phyloP scores from a whole-genome alignment of 345 rosid species.

The Eucalyptus globulus region DNA sequence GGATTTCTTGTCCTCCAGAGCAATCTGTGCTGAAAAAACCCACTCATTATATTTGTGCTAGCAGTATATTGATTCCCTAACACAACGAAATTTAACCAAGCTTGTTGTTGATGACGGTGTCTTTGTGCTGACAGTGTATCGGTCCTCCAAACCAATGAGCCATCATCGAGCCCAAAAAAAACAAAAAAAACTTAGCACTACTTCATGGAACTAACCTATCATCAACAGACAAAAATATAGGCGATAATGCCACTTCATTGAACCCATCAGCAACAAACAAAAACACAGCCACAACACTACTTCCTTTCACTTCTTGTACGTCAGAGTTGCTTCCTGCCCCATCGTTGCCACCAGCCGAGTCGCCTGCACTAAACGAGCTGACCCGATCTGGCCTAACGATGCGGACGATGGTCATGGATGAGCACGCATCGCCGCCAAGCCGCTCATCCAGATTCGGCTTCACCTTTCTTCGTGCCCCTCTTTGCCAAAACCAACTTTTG shows the following conservation, averaged over 20 bases:
- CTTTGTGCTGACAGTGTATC: background rate
- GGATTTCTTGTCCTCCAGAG: background rate
- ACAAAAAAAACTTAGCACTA: fast-evolving
- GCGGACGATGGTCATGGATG: fast-evolving
- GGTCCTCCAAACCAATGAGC: background rate
- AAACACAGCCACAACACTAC: background rate
- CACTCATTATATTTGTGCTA: too few species aligned
- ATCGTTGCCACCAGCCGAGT: too few species aligned
- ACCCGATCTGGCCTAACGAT: fast-evolving
- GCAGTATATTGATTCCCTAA: background rate
- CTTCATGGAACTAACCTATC: background rate
- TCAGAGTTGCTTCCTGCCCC: background rate
- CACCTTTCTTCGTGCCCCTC: too few species aligned
- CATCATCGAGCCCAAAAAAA: background rate
- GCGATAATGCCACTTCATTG: fast-evolving
- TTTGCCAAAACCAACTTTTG: too few species aligned
- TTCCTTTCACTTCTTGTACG: background rate
- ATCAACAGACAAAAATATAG: too few species aligned
- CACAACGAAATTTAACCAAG: background rate
- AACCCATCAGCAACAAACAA: background rate
- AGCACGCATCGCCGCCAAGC: too few species aligned
- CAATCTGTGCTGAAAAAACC: background rate
- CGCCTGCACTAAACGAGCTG: too few species aligned
- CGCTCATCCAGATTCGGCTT: fast-evolving
- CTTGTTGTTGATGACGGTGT: background rate